These are phyloP conservation scores for Oryza nivara DNA, from an alignment of 176 grass and related monocot genomes.

Conservation along the genomic window DNA sequence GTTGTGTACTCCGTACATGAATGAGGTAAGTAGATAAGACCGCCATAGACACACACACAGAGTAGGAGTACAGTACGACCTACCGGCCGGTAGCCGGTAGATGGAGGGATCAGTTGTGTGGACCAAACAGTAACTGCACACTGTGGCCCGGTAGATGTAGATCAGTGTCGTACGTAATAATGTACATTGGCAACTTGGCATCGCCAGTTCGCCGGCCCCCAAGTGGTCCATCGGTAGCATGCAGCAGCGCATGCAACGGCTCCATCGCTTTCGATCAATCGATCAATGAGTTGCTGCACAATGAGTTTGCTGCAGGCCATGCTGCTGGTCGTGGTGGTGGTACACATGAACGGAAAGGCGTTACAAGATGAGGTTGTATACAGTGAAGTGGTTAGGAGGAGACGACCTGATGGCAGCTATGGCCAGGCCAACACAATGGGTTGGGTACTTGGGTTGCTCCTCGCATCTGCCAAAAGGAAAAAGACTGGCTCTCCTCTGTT, in stretches of 20 bases:
- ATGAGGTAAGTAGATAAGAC: too few species aligned
- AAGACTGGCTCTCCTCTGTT: background rate
- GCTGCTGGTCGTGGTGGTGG: background rate
- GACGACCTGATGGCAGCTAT: too few species aligned
- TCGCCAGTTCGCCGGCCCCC: background rate
- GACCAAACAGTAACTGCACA: slow-evolving; percentile 17
- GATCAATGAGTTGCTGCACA: background rate
- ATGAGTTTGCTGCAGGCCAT: too few species aligned
- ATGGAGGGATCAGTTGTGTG: background rate
- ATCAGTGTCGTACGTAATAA: background rate
- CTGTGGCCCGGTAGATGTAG: background rate
- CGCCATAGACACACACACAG: too few species aligned
- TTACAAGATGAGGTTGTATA: background rate
- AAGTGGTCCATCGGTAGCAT: slow-evolving; percentile 18
- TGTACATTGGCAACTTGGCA: background rate
- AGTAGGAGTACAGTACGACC: background rate
- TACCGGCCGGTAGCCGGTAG: background rate
- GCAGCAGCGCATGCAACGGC: background rate
- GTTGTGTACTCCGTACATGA: too few species aligned
- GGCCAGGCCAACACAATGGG: background rate
- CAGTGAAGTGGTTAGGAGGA: slow-evolving; percentile 25
- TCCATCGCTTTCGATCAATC: background rate
- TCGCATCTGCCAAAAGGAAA: background rate
- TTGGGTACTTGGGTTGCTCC: background rate
- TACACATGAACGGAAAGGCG: background rate